Percentiles rank a stretch among this genome's conserved stretches.
These are phyloP conservation scores for Geosiphon pyriformis DNA, from an alignment of 192 early-diverging fungal genomes.

Conservation along the genomic window DNA sequence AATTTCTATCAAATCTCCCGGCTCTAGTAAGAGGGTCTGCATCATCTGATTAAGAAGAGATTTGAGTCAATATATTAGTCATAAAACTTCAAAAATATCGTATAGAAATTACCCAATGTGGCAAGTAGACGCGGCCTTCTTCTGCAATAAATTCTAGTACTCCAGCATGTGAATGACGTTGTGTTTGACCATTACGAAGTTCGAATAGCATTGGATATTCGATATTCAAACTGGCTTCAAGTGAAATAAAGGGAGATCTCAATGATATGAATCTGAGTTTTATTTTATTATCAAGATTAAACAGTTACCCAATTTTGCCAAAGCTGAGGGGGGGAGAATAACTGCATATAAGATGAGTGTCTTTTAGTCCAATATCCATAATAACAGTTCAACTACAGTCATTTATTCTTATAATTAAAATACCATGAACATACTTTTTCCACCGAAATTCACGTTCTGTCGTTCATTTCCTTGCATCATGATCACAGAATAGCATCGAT, in stretches of 20 bases:
- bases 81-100: not conserved
- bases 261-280: no score
- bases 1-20: conserved; percentile 73
- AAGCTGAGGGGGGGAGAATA: conserved; percentile 70
- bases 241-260: no score
- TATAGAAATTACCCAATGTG: conserved; percentile 73
- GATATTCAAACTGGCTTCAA: conserved; percentile 73
- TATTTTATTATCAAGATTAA: conserved; percentile 45
- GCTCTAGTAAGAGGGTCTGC: conserved; percentile 71
- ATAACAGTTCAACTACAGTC: no score
- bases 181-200: conserved; percentile 57
- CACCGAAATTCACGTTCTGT: conserved; percentile 69
- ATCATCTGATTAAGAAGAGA: conserved; percentile 70
- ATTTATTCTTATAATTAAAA: no score
- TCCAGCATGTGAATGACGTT: conserved; percentile 80
- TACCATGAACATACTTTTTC: conserved; percentile 78
- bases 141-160: conserved; percentile 98
- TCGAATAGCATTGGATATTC: conserved; percentile 91
- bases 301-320: conserved; percentile 55
- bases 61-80: conserved; percentile 5
- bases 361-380: no score
- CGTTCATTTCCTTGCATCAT: conserved; percentile 67
- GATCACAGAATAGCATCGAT: conserved; percentile 67
- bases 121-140: conserved; percentile 91
- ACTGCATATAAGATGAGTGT: conserved; percentile 50